These are phyloP conservation scores for Tubosaeta sp. DNA, from an alignment of 768 basidiomycete species.

Conservation along the genomic window DNA sequence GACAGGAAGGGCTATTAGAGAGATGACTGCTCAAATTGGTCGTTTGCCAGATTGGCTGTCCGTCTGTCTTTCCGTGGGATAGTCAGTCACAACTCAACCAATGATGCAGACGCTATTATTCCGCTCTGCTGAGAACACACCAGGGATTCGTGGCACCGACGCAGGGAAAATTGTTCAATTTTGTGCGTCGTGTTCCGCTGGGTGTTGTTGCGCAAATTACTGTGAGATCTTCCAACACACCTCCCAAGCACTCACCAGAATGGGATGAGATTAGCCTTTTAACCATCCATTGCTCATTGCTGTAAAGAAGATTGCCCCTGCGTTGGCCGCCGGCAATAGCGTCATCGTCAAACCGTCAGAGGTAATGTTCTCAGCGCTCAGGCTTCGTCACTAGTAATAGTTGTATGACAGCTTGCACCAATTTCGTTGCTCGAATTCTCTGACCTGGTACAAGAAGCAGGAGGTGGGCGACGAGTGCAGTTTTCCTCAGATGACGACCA, in stretches of 20 bases:
- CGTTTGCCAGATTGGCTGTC: constrained; percentile 87
- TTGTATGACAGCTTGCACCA: constrained; percentile 56
- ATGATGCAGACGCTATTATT: constrained; percentile 63
- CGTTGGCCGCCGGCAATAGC: constrained; percentile 79
- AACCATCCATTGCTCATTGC: constrained; percentile 90
- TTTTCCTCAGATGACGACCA: not conserved
- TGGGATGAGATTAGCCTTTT: constrained; percentile 53
- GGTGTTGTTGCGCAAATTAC: constrained; percentile 91
- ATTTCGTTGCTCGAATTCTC: constrained; percentile 77
- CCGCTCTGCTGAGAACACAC: constrained; percentile 67
- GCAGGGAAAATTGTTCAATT: constrained; percentile 74
- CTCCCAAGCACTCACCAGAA: not conserved
- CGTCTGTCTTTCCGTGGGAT: constrained; percentile 24
- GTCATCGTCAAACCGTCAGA: constrained; percentile 83
- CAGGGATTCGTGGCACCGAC: constrained; percentile 71
- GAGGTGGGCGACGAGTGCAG: constrained; percentile 42
- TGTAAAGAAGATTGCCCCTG: constrained; percentile 84
- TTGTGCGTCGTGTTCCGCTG: constrained; percentile 73
- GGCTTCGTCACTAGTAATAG: not conserved
- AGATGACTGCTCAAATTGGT: constrained; percentile 76
- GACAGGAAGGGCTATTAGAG: constrained; percentile 76
- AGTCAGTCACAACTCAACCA: constrained; percentile 1
- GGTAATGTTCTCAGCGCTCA: constrained; percentile 29
- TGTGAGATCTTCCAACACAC: constrained; percentile 35
- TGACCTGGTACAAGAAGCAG: constrained; percentile 57